Base-by-base conservation (phyloP, 1,139 yeast genomes). In the Pichia sp. region DNA sequence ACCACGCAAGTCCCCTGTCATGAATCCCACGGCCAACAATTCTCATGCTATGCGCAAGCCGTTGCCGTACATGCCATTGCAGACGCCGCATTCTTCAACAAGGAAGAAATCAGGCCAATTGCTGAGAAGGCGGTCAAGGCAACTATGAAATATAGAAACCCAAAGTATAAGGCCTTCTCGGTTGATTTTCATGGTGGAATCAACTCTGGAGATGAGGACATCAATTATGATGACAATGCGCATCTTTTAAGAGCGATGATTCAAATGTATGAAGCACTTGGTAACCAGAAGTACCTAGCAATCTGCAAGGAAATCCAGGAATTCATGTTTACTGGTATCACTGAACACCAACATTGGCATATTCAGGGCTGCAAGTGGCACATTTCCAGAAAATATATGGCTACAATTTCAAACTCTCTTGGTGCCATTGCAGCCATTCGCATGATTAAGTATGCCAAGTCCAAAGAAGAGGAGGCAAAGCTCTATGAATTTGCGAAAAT, bases 161-260 rank as follows among this genome's bases (percentile, higher is more conserved):
- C 63, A 12, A 60, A 67, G 42, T 51, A 62, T 6, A 96, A 96
- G 6, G 86, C 88, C 1, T 88, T 86, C 53, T 77, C 82, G 40
- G 49, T 69, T 79, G 96, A 96, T 80, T 48, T 38, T 24, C 48
- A 45, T 27, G 46, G 48, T 15, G 47, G 45, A 10, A 28, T 30
- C 2, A 39, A 43, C 14, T 42, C 49, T 6, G 52, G 52, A 13
- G 80, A 56, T 96, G 96, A 3, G 71, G 87, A 80, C 53, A 74
- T 80, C 33, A 78, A 79, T 55, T 79, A 76, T 47, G 88, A 80
- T 53, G 88, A 80, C 51, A 82, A 79, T 52, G 88, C 87, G 5
- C 88, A 80, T 53, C 77, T 78, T 13, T 80, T 83, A 15, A 67
- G 79, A 48, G 81, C 81, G 10, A 66, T 77, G 50, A 61, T 80